Conservation (phyloP, 257 asterid genomes). For the Solanum chilense region DNA sequence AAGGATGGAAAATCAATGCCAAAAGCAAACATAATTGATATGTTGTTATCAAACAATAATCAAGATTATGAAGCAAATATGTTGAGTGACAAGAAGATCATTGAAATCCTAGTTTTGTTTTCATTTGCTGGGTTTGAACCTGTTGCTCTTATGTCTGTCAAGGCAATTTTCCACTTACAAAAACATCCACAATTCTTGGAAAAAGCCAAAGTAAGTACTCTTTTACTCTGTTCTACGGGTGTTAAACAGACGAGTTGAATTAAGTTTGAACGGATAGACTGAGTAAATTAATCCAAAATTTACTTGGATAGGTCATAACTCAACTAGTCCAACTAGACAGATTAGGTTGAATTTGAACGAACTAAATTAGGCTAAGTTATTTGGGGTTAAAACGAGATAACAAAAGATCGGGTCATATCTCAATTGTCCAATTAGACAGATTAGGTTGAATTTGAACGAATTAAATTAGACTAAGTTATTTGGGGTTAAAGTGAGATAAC, state of each 20-base stretch:
- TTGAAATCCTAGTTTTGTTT: background rate
- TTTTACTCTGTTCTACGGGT: background rate
- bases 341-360: too few species aligned
- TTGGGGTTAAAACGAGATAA: background rate
- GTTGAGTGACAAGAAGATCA: background rate
- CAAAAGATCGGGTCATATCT: too few species aligned
- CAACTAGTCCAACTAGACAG: too few species aligned
- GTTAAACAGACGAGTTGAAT: accelerated
- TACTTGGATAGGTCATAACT: too few species aligned
- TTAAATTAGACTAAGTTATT: too few species aligned
- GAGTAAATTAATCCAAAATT: too few species aligned
- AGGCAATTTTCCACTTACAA: background rate
- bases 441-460: too few species aligned
- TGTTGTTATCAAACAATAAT: background rate
- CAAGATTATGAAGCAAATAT: background rate
- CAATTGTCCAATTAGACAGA: too few species aligned
- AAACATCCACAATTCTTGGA: background rate
- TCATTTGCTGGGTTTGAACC: constrained; percentile 2
- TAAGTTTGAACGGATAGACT: too few species aligned
- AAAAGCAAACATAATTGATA: background rate
- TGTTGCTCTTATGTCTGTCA: background rate
- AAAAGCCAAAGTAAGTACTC: background rate
- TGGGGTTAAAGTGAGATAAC: background rate
- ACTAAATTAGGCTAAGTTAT: too few species aligned
- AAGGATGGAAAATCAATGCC: background rate